Percentiles rank a stretch among this genome's conserved stretches.
Conservation (phyloP, 2,329 filamentous ascomycete genomes). For the Colletotrichum eleusines region DNA sequence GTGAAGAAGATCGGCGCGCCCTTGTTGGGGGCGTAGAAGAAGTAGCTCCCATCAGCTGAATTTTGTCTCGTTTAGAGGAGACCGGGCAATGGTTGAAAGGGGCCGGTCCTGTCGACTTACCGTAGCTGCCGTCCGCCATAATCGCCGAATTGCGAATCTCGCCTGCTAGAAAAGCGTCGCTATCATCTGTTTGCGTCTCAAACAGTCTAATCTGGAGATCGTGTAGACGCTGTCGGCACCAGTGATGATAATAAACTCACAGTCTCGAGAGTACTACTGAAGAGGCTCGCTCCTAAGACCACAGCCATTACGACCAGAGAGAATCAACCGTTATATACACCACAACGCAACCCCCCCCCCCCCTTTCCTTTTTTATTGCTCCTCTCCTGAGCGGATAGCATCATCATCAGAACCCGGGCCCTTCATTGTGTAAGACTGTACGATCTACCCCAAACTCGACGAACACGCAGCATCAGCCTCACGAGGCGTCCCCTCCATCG, state of each 20-base stretch:
- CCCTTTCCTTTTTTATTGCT: neutral
- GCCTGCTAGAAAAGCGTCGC: neutral
- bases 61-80: neutral
- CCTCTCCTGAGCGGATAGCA: too few relatives aligned
- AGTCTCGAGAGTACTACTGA: neutral
- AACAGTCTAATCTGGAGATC: neutral
- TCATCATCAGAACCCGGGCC: neutral
- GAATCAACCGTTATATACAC: neutral
- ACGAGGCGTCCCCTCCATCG: neutral
- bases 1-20: constrained; percentile 62
- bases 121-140: constrained; percentile 51
- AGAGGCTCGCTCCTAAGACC: neutral
- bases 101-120: constrained; percentile 41
- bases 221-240: neutral
- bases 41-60: constrained; percentile 57
- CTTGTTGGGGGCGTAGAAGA: constrained; percentile 62
- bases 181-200: neutral
- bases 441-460: constrained; percentile 24
- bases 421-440: neutral
- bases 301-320: neutral
- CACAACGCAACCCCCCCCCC: too few relatives aligned
- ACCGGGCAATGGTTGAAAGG: neutral
- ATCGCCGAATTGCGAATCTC: too few relatives aligned
- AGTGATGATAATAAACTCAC: neutral
- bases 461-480: constrained; percentile 43